Evolutionary conservation across 805 yeast genomes (phyloP), one percentile per base, ranked within the genome.

Genomic region (Candida sphagnicola): DNA sequence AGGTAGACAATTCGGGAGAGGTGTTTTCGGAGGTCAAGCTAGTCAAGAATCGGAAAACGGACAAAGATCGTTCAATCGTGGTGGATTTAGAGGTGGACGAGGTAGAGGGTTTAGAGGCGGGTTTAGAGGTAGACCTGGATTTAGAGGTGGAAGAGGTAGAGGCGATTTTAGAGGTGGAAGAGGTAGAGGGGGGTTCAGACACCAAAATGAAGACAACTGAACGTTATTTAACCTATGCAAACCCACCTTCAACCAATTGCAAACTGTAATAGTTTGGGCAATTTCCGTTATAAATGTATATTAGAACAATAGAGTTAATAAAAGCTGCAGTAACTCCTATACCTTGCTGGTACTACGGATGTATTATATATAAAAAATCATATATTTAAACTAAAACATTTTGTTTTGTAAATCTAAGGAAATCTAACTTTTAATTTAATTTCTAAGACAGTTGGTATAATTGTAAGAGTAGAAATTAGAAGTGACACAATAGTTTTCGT

Each of bases 1-100:
- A 50, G 99, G 99, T 1, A 73, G 99, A 48, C 98, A 93, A 57
- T 93, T 81, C 56, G 99, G 99, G 15, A 75, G 99, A 53, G 98
- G 98, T 33, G 73, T 76, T 12, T 80, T 78, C 44, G 99, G 99
- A 41, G 98, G 97, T 2, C 99, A 93, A 58, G 89, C 82, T 1
- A 67, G 83, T 36, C 90, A 84, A 53, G 95, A 87, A 6, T 47
- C 54, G n/a, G 40, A 41, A 10, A 36, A 36, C 37, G 30, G 38
- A 5, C 29, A 32, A 6, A 34, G 45, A 17, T 35, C 43, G 33
- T 31, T 56, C 42, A 41, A 35, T 25, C 40, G 43, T 29, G 53
- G 57, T 16, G 59, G 58, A 5, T 53, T 46, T 34, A 48, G 64
- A 44, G 57, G 59, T 12, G 43, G 47, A 11, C 70, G 74, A 2